Evolutionary conservation across 352 stramenopile species (phyloP), one percentile per base, ranked within the genome.

Genomic region (Plasmopara muralis): DNA sequence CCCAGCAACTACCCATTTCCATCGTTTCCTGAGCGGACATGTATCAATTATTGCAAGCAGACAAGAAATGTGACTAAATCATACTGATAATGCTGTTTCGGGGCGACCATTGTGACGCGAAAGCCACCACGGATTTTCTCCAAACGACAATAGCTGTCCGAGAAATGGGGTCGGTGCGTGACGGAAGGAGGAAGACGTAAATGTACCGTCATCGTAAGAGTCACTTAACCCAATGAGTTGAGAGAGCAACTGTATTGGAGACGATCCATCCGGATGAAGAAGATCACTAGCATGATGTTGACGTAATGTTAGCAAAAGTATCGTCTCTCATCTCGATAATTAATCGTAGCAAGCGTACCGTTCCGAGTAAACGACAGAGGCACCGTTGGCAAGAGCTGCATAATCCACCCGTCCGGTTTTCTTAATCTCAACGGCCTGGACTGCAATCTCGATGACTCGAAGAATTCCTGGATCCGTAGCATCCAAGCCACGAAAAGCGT

Each of bases 1-100:
- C 73, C 81, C 83, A 95, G 54, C 85, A 95, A 37, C 74, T 88
- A 12, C 85, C 85, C 12, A 93, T 80, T 52, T 89, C 83, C 59
- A 86, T 87, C 13, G 82, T 89, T 79, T 89, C 75, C 78, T 90
- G 50, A 8, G 38, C 9, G 31, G 40, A 6, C 2, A 39, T 37
- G 54, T 14, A 29, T 64, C 18, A 60, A 33, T 20, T 14, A 46
- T 28, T 50, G 15, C 16, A 34, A 47, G 34, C 9, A 28, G 30
- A 38, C 16, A 40, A 53, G 41, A 52, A 35, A 25, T 13, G 10
- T 20, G 1, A n/a, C 47, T 9, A 5, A 14, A 14, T 60, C 71
- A 43, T 63, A 91, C 83, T 57, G 83, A 89, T 16, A 93, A 53
- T 12, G 83, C 78, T 12, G 80, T 91, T 60, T 93, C 83, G 43